Conservation (phyloP, 495 filamentous ascomycete species). For the Cudoniella acicularis region DNA sequence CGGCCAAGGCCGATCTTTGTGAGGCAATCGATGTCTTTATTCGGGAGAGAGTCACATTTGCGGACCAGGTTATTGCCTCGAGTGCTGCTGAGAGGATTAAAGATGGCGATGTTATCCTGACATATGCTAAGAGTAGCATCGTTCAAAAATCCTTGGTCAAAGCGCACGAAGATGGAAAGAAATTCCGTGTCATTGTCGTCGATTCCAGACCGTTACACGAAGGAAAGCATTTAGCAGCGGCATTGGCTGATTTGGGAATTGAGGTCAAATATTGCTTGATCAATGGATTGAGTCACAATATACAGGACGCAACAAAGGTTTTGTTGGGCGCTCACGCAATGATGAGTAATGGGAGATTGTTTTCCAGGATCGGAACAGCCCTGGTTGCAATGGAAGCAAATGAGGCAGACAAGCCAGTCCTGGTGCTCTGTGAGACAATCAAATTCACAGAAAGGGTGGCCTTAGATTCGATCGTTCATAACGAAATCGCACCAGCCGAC, state of each 20-base stretch:
- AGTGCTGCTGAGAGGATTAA: slow-evolving; percentile 68
- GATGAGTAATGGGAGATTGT: slow-evolving; percentile 85
- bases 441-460: slow-evolving; percentile 93
- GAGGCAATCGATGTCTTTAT: slow-evolving; percentile 87
- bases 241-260: slow-evolving; percentile 63
- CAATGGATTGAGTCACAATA: slow-evolving; percentile 66
- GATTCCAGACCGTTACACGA: slow-evolving; percentile 79
- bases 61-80: slow-evolving; percentile 76
- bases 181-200: slow-evolving; percentile 79
- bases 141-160: slow-evolving; percentile 73
- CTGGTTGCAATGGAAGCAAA: slow-evolving; percentile 84
- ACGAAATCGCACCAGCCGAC: slow-evolving; percentile 76
- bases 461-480: slow-evolving; percentile 85
- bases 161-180: slow-evolving; percentile 64
- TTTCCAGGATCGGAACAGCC: slow-evolving; percentile 82
- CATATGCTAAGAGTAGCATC: slow-evolving; percentile 83
- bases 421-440: slow-evolving; percentile 89
- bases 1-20: slow-evolving; percentile 72
- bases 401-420: slow-evolving; percentile 69
- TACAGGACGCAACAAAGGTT: slow-evolving; percentile 73
- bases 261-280: slow-evolving; percentile 77
- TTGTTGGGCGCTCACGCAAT: slow-evolving; percentile 87
- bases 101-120: slow-evolving; percentile 78
- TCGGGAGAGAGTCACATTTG: slow-evolving; percentile 80
- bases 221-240: slow-evolving; percentile 69